Evolutionary conservation across 2,329 filamentous ascomycete genomes (phyloP).

Genomic region (Neonectria coccinea): DNA sequence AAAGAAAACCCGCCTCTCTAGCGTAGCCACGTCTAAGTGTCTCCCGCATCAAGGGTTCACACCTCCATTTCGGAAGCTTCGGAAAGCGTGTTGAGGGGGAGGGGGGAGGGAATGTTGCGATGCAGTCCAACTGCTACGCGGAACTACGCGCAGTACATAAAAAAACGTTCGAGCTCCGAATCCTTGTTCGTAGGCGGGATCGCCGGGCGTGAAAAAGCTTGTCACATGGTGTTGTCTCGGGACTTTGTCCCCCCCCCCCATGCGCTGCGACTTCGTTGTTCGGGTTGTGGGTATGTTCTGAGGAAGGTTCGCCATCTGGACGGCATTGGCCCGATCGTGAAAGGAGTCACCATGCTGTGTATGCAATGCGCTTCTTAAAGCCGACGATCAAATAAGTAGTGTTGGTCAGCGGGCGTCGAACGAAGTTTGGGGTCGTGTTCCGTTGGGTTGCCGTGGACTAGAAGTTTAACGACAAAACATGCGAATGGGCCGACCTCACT

Average conservation of each 20-base stretch:
- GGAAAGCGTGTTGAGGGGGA: constrained; percentile 13
- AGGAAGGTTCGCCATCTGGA: neutral
- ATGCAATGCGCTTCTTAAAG: constrained; percentile 5
- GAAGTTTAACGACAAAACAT: neutral
- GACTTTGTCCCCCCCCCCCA: neutral
- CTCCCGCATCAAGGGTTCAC: constrained; percentile 21
- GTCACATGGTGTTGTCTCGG: constrained; percentile 6
- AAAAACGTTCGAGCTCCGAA: neutral
- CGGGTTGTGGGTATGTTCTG: neutral
- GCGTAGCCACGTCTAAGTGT: neutral
- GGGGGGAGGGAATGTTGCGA: neutral
- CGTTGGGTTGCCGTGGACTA: neutral
- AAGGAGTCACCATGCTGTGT: neutral
- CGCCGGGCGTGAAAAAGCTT: constrained; percentile 2
- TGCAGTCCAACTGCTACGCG: constrained; percentile 2
- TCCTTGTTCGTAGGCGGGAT: constrained; percentile 2
- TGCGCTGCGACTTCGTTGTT: neutral
- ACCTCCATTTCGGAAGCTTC: constrained; percentile 26
- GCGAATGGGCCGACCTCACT: neutral
- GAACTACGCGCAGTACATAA: no score
- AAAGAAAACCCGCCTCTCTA: neutral
- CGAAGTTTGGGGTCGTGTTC: neutral
- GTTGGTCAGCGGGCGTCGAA: neutral
- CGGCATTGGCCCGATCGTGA: neutral
- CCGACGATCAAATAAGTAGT: neutral